Percentiles rank a stretch among this genome's conserved stretches.
phyloP scores from a whole-genome alignment of 495 filamentous ascomycete genomes.

The Penicillium desertorum region DNA sequence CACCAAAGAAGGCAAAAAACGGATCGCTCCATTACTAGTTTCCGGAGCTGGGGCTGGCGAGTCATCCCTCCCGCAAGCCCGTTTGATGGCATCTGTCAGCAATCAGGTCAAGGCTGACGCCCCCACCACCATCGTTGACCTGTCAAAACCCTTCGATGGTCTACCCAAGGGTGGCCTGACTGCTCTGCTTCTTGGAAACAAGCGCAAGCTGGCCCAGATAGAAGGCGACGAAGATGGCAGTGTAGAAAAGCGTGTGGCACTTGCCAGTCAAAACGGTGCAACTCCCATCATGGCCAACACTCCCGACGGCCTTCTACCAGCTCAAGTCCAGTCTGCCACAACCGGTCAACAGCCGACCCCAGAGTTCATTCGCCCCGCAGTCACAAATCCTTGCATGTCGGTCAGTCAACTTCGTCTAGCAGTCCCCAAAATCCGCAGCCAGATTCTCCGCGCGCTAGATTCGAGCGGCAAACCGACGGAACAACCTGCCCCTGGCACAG shows the following conservation, averaged over 20 bases:
- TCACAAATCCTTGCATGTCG: constrained; percentile 73
- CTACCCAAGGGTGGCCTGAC: constrained; percentile 86
- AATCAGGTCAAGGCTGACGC: constrained; percentile 63
- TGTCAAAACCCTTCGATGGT: constrained; percentile 93
- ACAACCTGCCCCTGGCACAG: constrained; percentile 48
- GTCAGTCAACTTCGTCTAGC: constrained; percentile 86
- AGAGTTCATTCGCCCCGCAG: constrained; percentile 83
- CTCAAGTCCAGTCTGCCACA: constrained; percentile 53
- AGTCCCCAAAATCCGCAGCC: constrained; percentile 80
- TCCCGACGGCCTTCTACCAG: constrained; percentile 71
- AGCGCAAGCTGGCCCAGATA: constrained; percentile 70
- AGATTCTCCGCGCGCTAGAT: constrained; percentile 63
- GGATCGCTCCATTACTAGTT: constrained; percentile 87
- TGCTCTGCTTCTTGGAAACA: constrained; percentile 85
- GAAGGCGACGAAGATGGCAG: constrained; percentile 69
- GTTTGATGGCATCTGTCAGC: constrained; percentile 69
- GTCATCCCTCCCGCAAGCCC: constrained; percentile 82
- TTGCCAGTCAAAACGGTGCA: constrained; percentile 60
- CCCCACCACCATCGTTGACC: constrained; percentile 82
- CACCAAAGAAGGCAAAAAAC: constrained; percentile 96
- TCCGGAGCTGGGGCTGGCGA: constrained; percentile 79
- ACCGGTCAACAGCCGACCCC: constrained; percentile 69
- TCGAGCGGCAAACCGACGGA: constrained; percentile 47
- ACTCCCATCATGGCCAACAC: constrained; percentile 73
- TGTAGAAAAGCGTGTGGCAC: constrained; percentile 59